phyloP scores from a whole-genome alignment of 805 yeast species.

The Barnettozyma salicaria region DNA sequence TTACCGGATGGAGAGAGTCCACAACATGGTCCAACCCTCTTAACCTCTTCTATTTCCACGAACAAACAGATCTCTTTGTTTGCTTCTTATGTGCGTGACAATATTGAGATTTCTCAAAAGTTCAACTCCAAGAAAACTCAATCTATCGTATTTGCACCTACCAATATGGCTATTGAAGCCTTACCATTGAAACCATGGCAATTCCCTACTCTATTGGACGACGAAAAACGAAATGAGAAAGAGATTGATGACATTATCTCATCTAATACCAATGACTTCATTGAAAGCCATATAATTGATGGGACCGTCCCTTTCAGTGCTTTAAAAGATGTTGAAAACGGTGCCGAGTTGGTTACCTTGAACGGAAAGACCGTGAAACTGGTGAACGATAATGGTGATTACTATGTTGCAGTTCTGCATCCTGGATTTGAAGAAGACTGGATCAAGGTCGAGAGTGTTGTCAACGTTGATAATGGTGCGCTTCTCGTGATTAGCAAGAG shows the following conservation, averaged over 20 bases:
- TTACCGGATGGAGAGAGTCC: conserved; percentile 28
- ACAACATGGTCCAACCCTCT: conserved; percentile 23
- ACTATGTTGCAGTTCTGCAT: conserved; percentile 29
- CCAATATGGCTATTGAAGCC: conserved; percentile 51
- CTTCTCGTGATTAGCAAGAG: conserved; percentile 34
- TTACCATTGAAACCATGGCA: conserved; percentile 71
- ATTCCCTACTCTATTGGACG: conserved; percentile 49
- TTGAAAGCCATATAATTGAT: conserved; percentile 55
- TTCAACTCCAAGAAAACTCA: conserved; percentile 40
- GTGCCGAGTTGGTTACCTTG: conserved; percentile 29
- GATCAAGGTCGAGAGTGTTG: conserved; percentile 30
- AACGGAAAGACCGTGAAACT: conserved; percentile 33
- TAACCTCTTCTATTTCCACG: conserved; percentile 29
- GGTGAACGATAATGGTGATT: conserved; percentile 31
- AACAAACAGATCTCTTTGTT: conserved; percentile 49
- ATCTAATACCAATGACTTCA: conserved; percentile 50
- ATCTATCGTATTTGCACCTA: conserved; percentile 64
- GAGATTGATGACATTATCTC: conserved; percentile 44
- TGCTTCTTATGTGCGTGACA: conserved; percentile 65
- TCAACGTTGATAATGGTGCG: conserved; percentile 40
- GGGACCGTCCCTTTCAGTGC: conserved; percentile 23
- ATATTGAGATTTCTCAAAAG: conserved; percentile 40
- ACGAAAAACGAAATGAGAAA: conserved; percentile 29
- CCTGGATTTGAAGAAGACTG: conserved; percentile 32
- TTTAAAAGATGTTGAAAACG: conserved; percentile 17